Conservation (phyloP, 1,284 basidiomycete genomes). For the Melanopsichium pennsylvanicum region DNA sequence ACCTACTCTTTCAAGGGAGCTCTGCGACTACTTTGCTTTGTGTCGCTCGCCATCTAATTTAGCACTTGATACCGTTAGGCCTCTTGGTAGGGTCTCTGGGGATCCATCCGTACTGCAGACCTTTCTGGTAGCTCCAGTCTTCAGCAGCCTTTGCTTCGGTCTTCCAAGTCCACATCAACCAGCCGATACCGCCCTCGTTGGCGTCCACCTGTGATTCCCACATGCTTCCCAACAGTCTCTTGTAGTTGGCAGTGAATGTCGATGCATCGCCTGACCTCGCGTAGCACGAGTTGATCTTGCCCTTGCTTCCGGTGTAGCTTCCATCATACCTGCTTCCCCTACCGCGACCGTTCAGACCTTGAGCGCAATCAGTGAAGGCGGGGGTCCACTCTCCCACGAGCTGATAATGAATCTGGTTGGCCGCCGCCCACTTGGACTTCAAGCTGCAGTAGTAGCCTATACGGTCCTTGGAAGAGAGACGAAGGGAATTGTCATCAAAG, state of each 20-base stretch:
- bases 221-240: slow-evolving; percentile 79
- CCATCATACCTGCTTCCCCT: slow-evolving; percentile 83
- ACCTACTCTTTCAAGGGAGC: slow-evolving; percentile 13
- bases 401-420: slow-evolving; percentile 52
- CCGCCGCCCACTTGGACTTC: slow-evolving; percentile 43
- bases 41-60: no score
- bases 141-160: slow-evolving; percentile 66
- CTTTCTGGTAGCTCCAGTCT: slow-evolving; percentile 65
- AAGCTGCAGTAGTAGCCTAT: slow-evolving; percentile 55
- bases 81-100: slow-evolving; percentile 43
- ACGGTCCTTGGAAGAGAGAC: slow-evolving; percentile 41
- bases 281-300: slow-evolving; percentile 75
- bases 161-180: slow-evolving; percentile 87
- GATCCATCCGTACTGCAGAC: slow-evolving; percentile 62
- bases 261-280: slow-evolving; percentile 77
- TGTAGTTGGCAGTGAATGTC: slow-evolving; percentile 79
- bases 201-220: slow-evolving; percentile 78
- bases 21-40: no score
- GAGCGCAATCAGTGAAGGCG: slow-evolving; percentile 84
- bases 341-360: slow-evolving; percentile 74
- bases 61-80: slow-evolving; percentile 32
- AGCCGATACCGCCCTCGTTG: slow-evolving; percentile 71
- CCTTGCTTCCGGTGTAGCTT: slow-evolving; percentile 67
- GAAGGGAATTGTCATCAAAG: slow-evolving; percentile 45
- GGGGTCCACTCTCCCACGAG: slow-evolving; percentile 65